These are phyloP conservation scores for Cornus controversa DNA, from an alignment of 148 eudicot genomes.

Conservation along the genomic window DNA sequence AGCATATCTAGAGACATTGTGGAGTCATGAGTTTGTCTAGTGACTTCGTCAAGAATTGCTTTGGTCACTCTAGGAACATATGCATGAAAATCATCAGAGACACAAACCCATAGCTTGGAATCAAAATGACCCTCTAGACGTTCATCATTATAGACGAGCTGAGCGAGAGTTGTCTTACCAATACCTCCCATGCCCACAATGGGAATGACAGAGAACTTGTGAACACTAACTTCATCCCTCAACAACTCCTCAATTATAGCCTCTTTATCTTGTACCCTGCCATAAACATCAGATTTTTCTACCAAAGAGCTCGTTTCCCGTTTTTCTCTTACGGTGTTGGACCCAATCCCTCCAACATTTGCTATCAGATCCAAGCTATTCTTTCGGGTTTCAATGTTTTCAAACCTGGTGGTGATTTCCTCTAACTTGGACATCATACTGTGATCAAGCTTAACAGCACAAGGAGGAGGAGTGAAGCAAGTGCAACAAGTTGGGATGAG, in stretches of 20 bases:
- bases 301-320: conserved; percentile 13
- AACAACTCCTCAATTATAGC: conserved; percentile 10
- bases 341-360: neutral
- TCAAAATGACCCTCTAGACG: neutral
- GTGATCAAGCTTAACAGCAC: neutral
- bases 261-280: conserved; percentile 22
- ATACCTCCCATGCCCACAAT: conserved; percentile 30
- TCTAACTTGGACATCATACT: conserved; percentile 8
- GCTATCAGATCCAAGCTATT: neutral
- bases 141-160: conserved; percentile 16
- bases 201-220: conserved; percentile 13
- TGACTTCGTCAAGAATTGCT: conserved; percentile 3
- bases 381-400: neutral
- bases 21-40: neutral
- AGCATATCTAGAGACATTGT: neutral
- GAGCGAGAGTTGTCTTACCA: conserved; percentile 31
- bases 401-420: conserved; percentile 14
- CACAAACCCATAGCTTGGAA: conserved; percentile 17
- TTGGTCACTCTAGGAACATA: neutral
- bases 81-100: neutral
- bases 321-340: neutral
- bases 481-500: neutral
- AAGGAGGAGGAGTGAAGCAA: neutral
- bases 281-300: conserved; percentile 8
- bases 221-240: neutral